A percentile compares a stretch with the other conserved stretches of the same genome.
Evolutionary conservation across 2,329 filamentous ascomycete genomes (phyloP).

Genomic region (Aspergillus fischeri): DNA sequence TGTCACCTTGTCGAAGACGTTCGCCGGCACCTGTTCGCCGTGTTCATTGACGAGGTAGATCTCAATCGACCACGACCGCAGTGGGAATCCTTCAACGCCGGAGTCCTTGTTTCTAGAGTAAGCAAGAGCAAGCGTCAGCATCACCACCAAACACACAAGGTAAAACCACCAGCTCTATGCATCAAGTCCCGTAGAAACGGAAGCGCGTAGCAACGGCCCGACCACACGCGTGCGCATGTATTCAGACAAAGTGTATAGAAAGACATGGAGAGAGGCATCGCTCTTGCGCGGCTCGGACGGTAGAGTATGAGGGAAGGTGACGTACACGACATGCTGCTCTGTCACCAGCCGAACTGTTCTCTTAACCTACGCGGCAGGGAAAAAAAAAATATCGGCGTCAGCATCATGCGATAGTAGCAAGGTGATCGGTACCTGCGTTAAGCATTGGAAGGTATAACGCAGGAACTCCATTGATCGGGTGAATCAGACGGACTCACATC

Average conservation of each 20-base stretch:
- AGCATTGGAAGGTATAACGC: slow-evolving; percentile 1
- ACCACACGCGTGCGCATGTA: background rate
- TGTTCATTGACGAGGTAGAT: slow-evolving; percentile 80
- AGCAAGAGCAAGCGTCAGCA: slow-evolving; percentile 11
- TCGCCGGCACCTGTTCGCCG: slow-evolving; percentile 77
- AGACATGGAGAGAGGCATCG: slow-evolving; percentile 2
- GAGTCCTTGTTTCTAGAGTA: slow-evolving; percentile 68
- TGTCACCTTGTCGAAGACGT: slow-evolving; percentile 83
- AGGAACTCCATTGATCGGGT: background rate
- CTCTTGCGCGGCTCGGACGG: background rate
- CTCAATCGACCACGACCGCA: slow-evolving; percentile 87
- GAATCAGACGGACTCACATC: slow-evolving; percentile 25
- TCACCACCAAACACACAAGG: background rate
- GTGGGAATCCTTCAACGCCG: slow-evolving; percentile 80
- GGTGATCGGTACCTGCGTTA: slow-evolving; percentile 1
- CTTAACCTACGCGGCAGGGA: slow-evolving; percentile 56
- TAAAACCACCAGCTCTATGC: background rate
- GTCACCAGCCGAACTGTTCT: slow-evolving; percentile 90
- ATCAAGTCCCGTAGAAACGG: background rate
- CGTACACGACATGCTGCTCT: slow-evolving; percentile 83
- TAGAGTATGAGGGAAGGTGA: slow-evolving; percentile 21
- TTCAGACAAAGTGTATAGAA: background rate
- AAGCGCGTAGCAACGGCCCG: background rate
- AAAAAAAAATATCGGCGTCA: slow-evolving; percentile 12
- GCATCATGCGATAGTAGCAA: slow-evolving; percentile 15